phyloP scores from a whole-genome alignment of 805 yeast species.

The Wickerhamomyces strasburgensis region DNA sequence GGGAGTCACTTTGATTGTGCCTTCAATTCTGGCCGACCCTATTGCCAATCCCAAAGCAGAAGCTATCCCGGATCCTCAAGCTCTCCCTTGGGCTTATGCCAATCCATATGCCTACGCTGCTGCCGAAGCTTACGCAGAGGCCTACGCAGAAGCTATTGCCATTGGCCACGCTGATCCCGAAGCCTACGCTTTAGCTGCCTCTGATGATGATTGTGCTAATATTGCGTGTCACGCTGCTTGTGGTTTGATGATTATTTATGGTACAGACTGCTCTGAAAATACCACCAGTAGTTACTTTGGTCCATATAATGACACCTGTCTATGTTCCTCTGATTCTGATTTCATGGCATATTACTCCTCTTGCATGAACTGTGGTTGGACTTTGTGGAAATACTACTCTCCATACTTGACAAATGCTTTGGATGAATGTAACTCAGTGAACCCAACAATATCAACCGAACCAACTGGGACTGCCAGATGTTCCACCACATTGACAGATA shows the following conservation, averaged over 20 bases:
- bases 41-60: not conserved
- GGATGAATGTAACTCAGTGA: conserved; percentile 25
- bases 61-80: conserved; percentile 5
- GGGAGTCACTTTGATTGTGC: not conserved
- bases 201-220: conserved; percentile 25
- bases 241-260: conserved; percentile 31
- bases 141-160: conserved; percentile 20
- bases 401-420: conserved; percentile 26
- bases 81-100: conserved; percentile 20
- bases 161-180: conserved; percentile 20
- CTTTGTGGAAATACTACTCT: conserved; percentile 31
- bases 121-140: conserved; percentile 19
- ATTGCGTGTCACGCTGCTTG: conserved; percentile 31
- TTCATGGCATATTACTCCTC: conserved; percentile 20
- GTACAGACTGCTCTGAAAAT: conserved; percentile 28
- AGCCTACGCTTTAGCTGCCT: conserved; percentile 19
- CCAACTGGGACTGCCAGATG: conserved; percentile 25
- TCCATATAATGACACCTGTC: conserved; percentile 22
- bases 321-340: conserved; percentile 19
- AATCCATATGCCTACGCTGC: conserved; percentile 18
- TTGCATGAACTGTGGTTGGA: conserved; percentile 37
- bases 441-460: conserved; percentile 22
- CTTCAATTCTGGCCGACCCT: not conserved
- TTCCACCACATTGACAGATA: conserved; percentile 19
- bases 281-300: conserved; percentile 21